These are phyloP conservation scores for Kodamaea neixiangensis DNA, from an alignment of 805 yeast genomes.

Conservation along the genomic window DNA sequence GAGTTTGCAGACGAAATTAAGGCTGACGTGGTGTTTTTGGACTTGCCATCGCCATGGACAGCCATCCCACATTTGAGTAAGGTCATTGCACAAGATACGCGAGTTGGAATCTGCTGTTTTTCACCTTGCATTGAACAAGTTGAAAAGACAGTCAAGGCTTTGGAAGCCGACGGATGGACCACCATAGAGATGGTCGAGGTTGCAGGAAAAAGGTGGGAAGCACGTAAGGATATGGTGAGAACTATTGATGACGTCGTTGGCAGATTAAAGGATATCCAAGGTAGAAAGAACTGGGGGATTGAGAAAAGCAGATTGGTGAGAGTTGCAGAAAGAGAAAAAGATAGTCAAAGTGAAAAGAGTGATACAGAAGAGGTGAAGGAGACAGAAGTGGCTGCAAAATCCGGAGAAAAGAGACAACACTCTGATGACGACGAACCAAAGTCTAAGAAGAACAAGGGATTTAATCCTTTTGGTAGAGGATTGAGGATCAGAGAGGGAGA, in stretches of 20 bases:
- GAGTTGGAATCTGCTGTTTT: conserved; percentile 85
- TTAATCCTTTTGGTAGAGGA: conserved; percentile 94
- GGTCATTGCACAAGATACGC: conserved; percentile 55
- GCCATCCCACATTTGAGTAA: conserved; percentile 75
- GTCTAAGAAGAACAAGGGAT: conserved; percentile 50
- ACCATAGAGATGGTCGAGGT: conserved; percentile 91
- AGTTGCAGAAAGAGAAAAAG: conserved; percentile 24
- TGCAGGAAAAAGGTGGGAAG: conserved; percentile 82
- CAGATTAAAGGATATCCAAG: conserved; percentile 76
- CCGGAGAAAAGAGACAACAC: conserved; percentile 16
- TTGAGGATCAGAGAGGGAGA: conserved; percentile 87
- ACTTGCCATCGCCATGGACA: conserved; percentile 95
- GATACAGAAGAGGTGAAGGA: conserved; percentile 18
- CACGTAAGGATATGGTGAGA: conserved; percentile 84
- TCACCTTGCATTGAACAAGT: conserved; percentile 99
- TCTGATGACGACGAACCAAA: conserved; percentile 11
- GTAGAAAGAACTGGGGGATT: conserved; percentile 63
- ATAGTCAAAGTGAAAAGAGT: conserved; percentile 12
- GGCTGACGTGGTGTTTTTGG: conserved; percentile 81
- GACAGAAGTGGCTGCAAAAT: conserved; percentile 17
- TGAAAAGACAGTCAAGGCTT: conserved; percentile 74
- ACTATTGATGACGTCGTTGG: conserved; percentile 74
- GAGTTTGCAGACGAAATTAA: conserved; percentile 29
- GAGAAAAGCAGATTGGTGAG: conserved; percentile 51
- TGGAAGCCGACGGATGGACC: conserved; percentile 78